phyloP scores from a whole-genome alignment of 768 basidiomycete species.

The Rhodocollybia butyracea region DNA sequence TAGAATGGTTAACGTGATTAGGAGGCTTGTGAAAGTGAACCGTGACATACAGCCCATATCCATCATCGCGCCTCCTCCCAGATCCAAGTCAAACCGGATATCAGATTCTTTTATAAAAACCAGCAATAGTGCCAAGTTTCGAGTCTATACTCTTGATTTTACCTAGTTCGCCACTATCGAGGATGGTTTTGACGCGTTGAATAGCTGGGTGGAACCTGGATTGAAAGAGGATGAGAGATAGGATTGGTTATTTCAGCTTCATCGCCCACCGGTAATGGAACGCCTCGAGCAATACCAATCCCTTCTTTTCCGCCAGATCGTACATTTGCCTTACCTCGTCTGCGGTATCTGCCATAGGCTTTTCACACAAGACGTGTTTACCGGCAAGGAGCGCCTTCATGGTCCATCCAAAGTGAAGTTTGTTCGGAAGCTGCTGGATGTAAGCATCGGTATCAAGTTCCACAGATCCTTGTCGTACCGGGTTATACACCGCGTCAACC shows the following conservation, averaged over 20 bases:
- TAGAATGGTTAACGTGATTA: constrained; percentile 12
- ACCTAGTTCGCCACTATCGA: constrained; percentile 53
- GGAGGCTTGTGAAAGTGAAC: too few species aligned
- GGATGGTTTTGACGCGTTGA: constrained; percentile 48
- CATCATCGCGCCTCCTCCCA: constrained; percentile 61
- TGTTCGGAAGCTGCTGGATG: constrained; percentile 48
- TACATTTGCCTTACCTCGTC: constrained; percentile 53
- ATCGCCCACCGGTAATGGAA: constrained; percentile 51
- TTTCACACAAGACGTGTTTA: constrained; percentile 65
- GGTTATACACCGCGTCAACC: constrained; percentile 58
- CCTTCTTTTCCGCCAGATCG: constrained; percentile 42
- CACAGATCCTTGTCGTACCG: constrained; percentile 28
- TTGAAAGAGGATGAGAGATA: neutral
- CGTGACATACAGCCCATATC: constrained; percentile 57
- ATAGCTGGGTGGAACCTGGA: constrained; percentile 59
- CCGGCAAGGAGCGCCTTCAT: constrained; percentile 59
- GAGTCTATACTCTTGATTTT: constrained; percentile 37
- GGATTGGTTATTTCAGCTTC: neutral
- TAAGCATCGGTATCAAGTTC: neutral
- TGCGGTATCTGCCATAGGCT: constrained; percentile 49
- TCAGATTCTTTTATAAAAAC: constrained; percentile 32
- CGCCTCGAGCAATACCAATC: constrained; percentile 55
- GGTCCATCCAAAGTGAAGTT: constrained; percentile 64
- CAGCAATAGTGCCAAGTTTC: constrained; percentile 31
- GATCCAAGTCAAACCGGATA: constrained; percentile 47